Conservation (phyloP, 352 stramenopile genomes). For the Poterioochromonas sp. region DNA sequence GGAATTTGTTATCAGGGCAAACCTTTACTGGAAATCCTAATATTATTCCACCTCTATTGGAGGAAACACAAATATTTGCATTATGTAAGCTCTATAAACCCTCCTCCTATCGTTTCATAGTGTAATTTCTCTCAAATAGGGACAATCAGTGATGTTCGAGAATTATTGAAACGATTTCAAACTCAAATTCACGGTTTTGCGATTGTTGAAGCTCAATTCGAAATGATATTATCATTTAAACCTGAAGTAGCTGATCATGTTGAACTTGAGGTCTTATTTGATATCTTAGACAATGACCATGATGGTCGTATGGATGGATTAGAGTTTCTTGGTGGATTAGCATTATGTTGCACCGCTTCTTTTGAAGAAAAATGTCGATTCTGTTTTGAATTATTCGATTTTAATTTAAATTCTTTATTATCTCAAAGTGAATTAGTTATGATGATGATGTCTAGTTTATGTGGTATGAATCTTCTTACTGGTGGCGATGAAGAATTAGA, state of each 20-base stretch:
- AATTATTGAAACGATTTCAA: constrained; percentile 38
- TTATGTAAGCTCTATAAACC: too few relatives aligned
- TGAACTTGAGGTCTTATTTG: constrained; percentile 38
- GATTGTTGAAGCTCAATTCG: constrained; percentile 43
- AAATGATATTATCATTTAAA: constrained; percentile 42
- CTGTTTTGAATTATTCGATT: constrained; percentile 51
- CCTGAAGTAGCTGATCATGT: constrained; percentile 25
- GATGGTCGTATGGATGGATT: constrained; percentile 45
- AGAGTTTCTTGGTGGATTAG: constrained; percentile 41
- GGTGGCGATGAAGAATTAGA: constrained; percentile 37
- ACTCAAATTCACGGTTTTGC: constrained; percentile 39
- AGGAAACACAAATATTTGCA: constrained; percentile 28
- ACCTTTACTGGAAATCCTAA: too few relatives aligned
- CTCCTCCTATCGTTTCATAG: too few relatives aligned
- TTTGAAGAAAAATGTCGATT: constrained; percentile 50
- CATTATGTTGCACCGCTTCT: constrained; percentile 35
- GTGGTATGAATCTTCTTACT: constrained; percentile 44
- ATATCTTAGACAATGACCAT: constrained; percentile 43
- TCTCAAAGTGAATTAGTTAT: constrained; percentile 43
- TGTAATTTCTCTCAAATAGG: constrained; percentile 26
- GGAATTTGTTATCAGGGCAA: too few relatives aligned
- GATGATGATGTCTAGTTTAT: constrained; percentile 47
- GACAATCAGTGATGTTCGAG: constrained; percentile 33
- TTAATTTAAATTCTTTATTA: constrained; percentile 48
- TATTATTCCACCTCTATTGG: too few relatives aligned